Percentiles rank a stretch among this genome's conserved stretches.
Evolutionary conservation across 192 early-diverging fungal species (phyloP).

Genomic region (Chytriomyces hyalinus): DNA sequence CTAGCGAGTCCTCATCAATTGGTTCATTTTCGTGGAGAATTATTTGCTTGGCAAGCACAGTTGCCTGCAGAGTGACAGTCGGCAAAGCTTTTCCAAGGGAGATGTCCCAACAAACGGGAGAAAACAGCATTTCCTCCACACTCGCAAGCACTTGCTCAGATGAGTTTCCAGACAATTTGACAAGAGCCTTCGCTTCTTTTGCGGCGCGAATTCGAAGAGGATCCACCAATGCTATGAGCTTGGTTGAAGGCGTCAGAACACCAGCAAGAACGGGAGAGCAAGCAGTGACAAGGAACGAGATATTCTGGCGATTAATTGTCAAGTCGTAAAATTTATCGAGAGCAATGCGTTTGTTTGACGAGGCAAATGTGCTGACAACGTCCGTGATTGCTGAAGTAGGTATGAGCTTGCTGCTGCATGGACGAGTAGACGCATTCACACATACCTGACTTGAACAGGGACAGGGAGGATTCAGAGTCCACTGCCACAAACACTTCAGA

Average conservation of each 20-base stretch:
- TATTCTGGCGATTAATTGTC: too few relatives aligned
- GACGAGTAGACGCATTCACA: too few relatives aligned
- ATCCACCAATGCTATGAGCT: background rate
- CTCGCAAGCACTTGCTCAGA: background rate
- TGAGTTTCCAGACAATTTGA: background rate
- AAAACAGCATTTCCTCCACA: slow-evolving; percentile 36
- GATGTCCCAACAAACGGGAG: slow-evolving; percentile 39
- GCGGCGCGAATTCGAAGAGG: background rate
- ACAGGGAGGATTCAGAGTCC: too few relatives aligned
- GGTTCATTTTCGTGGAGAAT: background rate
- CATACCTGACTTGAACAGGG: too few relatives aligned
- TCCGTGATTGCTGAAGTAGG: too few relatives aligned
- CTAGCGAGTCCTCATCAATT: slow-evolving; percentile 5
- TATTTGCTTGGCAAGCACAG: background rate
- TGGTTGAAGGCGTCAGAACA: background rate
- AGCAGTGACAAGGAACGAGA: slow-evolving; percentile 1
- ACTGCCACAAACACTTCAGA: too few relatives aligned
- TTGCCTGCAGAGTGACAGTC: background rate
- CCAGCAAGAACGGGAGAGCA: background rate
- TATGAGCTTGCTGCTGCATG: too few relatives aligned
- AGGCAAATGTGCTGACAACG: too few relatives aligned
- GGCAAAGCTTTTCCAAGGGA: slow-evolving; percentile 39
- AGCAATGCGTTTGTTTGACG: too few relatives aligned
- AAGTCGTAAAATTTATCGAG: too few relatives aligned
- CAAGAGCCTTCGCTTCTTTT: background rate